Base-by-base conservation (phyloP, 139 green algal genomes). In the Tetraselmis striata region DNA sequence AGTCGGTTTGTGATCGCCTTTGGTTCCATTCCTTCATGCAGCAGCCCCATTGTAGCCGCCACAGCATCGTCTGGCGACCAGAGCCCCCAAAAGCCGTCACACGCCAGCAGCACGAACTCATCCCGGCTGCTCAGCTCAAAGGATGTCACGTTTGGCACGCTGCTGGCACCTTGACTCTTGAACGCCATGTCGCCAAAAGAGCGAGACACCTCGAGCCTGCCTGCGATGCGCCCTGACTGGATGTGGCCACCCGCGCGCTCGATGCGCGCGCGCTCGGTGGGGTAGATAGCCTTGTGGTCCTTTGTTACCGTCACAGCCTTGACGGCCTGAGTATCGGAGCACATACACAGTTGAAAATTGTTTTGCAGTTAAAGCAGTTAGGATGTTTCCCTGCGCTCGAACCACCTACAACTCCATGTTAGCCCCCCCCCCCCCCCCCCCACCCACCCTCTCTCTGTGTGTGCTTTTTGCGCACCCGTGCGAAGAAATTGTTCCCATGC, bases 41-140 rank as follows among this genome's bases (percentile, higher is more conserved):
- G 59, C 86, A 91, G 78, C 1, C 26, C 58, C 25, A 29, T 1
- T 1, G 81, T 81, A 59, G 82, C 79, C 29, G 89, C 84, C 2
- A 92, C 90, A 0, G 88, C 88, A 11, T 88, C 86, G 59, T 93
- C 80, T 0, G 90, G 1, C 67, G 1, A 59, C 23, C 24, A 77
- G 82, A 75, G 59, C 88, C 85, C 78, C 88, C 88, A 94, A 79
- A 94, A 94, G 28, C 89, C 90, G 59, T 94, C 90, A 75, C 90
- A 94, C 31, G 77, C 90, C 22, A 85, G 80, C 23, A 94, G 83
- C 85, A 94, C n/a, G 80, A 94, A 93, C 1, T 75, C 18, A 75
- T 94, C 90, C 0, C 90, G 85, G 0, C 1, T 1, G 1, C 74
- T 87, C 1, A 92, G 59, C 76, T 81, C 81, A 77, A 94, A 90